Base-by-base conservation (phyloP, 2,329 filamentous ascomycete genomes). In the Cladophialophora yegresii region DNA sequence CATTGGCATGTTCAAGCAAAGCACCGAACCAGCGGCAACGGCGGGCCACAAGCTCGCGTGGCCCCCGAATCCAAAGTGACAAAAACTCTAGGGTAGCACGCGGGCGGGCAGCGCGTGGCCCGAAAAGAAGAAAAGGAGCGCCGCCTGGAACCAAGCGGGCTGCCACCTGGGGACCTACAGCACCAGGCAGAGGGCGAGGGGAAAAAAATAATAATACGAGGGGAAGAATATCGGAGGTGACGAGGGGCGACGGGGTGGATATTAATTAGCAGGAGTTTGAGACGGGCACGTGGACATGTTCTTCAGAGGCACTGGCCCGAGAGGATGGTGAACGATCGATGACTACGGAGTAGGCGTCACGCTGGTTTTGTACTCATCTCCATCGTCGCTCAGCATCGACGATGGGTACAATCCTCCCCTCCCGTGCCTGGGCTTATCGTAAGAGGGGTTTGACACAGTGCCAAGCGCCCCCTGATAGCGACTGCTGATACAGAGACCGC, bases 1-100 rank as follows among this genome's bases (percentile, higher is more conserved):
- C 64, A 66, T 47, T 64, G 64, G 60, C 64, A 66, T 66, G 61
- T 62, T 58, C 60, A 57, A 57, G 28, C 63, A 36, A 57, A 57
- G 28, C 63, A 36, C 57, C 57, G 47, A 59, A 26, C 45, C 57
- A 51, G 45, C 57, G 57, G 57, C 57, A 53, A 50, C 45, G 57
- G 45, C 57, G n/a, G 30, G 45, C 40, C 20, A 28, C 10, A 53
- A 22, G 56, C 30, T 32, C 51, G 51, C 28, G 23, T 20, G 28
- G 51, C 32, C 26, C 26, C 20, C 47, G 47, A 50, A 28, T 28
- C 40, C 47, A 50, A 50, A 50, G 22, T 20, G 47, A 9, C 23
- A 33, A n/a, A 49, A 49, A 43, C 3, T 43, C 36, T n/a, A 43
- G 36, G 16, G 36, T 43, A n/a, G 36, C 36, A 20, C 16, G 36